Conservation (phyloP, 2,329 filamentous ascomycete genomes). For the Diplodia seriata region DNA sequence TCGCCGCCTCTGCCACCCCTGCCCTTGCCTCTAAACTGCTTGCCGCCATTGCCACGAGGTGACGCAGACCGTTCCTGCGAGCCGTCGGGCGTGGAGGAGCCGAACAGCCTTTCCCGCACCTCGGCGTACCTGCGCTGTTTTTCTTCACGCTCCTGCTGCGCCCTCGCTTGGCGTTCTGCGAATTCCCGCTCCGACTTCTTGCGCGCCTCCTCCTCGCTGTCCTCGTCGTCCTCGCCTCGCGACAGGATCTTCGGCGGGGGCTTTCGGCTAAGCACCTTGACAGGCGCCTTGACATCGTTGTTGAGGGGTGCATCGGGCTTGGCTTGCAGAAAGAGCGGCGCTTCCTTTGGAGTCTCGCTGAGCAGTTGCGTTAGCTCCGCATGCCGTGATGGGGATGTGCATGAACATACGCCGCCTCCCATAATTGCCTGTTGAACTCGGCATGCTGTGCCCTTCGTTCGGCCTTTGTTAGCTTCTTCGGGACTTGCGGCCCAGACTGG, state of each 20-base stretch:
- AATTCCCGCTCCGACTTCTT: conserved; percentile 70
- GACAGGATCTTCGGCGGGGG: conserved; percentile 68
- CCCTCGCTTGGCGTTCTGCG: conserved; percentile 79
- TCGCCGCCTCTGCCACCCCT: conserved; percentile 45
- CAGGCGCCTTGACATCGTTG: conserved; percentile 77
- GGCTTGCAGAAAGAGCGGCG: conserved; percentile 76
- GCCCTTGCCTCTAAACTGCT: conserved; percentile 46
- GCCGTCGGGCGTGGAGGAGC: conserved; percentile 56
- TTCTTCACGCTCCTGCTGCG: conserved; percentile 81
- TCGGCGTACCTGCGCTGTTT: conserved; percentile 92
- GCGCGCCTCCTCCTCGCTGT: conserved; percentile 68
- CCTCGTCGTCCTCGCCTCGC: conserved; percentile 63
- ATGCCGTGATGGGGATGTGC: conserved; percentile 25
- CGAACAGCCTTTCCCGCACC: conserved; percentile 85
- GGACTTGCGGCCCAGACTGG: conserved; percentile 47
- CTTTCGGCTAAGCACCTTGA: conserved; percentile 86
- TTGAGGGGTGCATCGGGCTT: conserved; percentile 69
- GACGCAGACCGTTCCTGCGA: conserved; percentile 45
- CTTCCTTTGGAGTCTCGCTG: conserved; percentile 73
- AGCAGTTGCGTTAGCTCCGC: conserved; percentile 35
- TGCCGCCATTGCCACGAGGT: conserved; percentile 35
- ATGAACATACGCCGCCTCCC: conserved; percentile 79
- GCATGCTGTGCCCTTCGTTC: conserved; percentile 81
- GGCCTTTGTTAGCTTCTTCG: conserved; percentile 69
- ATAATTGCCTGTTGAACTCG: conserved; percentile 83